A percentile compares a stretch with the other conserved stretches of the same genome.
Evolutionary conservation across 2,329 filamentous ascomycete genomes (phyloP).

Genomic region (Fusarium buharicum): DNA sequence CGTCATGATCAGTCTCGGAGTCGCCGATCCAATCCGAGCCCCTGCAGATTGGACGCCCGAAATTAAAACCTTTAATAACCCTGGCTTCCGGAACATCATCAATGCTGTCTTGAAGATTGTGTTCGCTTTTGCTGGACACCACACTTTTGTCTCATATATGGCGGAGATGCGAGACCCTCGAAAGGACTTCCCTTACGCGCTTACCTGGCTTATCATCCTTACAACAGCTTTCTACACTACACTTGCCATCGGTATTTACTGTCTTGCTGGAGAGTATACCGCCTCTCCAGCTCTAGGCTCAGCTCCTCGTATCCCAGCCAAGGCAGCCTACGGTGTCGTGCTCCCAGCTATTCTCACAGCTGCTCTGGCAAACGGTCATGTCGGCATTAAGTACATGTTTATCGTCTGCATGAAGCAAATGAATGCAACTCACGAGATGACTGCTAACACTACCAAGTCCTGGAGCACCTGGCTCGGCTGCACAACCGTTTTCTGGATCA

Average conservation of each 20-base stretch:
- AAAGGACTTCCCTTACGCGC: constrained; percentile 32
- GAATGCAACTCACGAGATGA: constrained; percentile 19
- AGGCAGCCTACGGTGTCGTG: constrained; percentile 39
- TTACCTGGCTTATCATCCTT: constrained; percentile 20
- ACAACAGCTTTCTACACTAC: constrained; percentile 31
- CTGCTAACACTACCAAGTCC: constrained; percentile 24
- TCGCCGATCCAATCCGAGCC: constrained; percentile 4
- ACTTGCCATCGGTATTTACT: constrained; percentile 36
- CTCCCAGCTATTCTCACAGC: constrained; percentile 37
- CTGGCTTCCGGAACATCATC: constrained; percentile 28
- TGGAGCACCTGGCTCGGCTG: constrained; percentile 42
- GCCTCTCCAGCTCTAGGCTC: constrained; percentile 35
- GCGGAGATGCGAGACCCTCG: constrained; percentile 38
- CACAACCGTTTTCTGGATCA: constrained; percentile 33
- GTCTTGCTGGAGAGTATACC: constrained; percentile 34
- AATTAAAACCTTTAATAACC: constrained; percentile 15
- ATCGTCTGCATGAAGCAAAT: constrained; percentile 20
- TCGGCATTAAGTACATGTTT: constrained; percentile 37
- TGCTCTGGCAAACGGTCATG: constrained; percentile 36
- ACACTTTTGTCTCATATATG: constrained; percentile 39
- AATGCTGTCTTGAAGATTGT: constrained; percentile 29
- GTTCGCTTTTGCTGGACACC: constrained; percentile 39
- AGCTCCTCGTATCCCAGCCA: constrained; percentile 28
- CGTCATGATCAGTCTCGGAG: constrained; percentile 26
- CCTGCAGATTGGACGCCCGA: constrained; percentile 13